These are phyloP conservation scores for Turritis glabra DNA, from an alignment of 345 rosid genomes.

Conservation along the genomic window DNA sequence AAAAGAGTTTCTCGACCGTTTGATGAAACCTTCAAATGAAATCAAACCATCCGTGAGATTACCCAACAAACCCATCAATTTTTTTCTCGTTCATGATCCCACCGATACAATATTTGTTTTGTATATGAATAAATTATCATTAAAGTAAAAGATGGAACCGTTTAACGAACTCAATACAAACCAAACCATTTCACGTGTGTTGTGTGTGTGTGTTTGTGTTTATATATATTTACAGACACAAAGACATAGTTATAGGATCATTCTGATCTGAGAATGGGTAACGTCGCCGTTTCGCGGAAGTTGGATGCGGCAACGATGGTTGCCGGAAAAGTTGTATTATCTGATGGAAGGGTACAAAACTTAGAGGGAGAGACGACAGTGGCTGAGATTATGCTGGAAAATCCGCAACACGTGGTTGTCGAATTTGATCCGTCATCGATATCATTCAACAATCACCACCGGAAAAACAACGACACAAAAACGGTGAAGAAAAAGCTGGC, in stretches of 20 bases:
- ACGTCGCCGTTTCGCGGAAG: constrained; percentile 37
- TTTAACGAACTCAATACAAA: constrained; percentile 60
- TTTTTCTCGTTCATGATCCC: constrained; percentile 35
- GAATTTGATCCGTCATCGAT: constrained; percentile 49
- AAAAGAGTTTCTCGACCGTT: constrained; percentile 32
- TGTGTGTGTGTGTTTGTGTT: neutral
- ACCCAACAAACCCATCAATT: constrained; percentile 35
- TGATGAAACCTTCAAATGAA: constrained; percentile 24
- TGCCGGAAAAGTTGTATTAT: constrained; percentile 58
- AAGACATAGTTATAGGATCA: neutral
- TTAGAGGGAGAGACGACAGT: constrained; percentile 53
- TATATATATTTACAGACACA: neutral
- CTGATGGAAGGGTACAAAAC: constrained; percentile 59
- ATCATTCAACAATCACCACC: constrained; percentile 22
- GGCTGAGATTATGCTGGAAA: constrained; percentile 84
- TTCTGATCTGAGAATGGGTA: constrained; percentile 53
- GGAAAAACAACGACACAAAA: constrained; percentile 7
- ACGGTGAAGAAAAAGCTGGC: constrained; percentile 43
- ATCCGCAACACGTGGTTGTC: constrained; percentile 76
- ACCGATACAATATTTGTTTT: constrained; percentile 36
- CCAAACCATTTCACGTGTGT: constrained; percentile 28
- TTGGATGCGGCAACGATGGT: constrained; percentile 19
- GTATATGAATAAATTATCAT: constrained; percentile 22
- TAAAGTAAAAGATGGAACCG: constrained; percentile 60
- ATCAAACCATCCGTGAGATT: constrained; percentile 8